A percentile compares a stretch with the other conserved stretches of the same genome.
These are phyloP conservation scores for Astrothelium subdiscretum DNA, from an alignment of 495 filamentous ascomycete genomes.

Conservation along the genomic window DNA sequence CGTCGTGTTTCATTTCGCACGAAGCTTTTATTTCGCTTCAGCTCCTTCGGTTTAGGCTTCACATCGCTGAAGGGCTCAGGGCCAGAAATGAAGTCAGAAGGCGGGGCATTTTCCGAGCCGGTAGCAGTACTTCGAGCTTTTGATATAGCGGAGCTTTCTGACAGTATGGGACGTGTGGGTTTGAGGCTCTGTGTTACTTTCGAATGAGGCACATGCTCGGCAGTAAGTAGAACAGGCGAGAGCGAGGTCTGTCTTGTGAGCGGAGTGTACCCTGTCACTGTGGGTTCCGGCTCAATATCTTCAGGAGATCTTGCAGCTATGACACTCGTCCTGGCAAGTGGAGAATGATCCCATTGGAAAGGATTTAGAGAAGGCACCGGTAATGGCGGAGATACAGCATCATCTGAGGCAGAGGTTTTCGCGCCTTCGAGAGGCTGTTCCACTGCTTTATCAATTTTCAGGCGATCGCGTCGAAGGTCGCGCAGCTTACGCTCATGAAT, in stretches of 20 bases:
- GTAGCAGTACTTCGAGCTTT: not conserved
- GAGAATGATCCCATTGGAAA: not conserved
- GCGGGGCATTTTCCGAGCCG: not conserved
- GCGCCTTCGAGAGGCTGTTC: not conserved
- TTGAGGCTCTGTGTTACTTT: slow-evolving; percentile 8
- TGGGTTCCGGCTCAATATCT: not conserved
- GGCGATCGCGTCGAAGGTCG: slow-evolving; percentile 10
- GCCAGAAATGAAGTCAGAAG: too few relatives aligned
- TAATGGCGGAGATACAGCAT: not conserved
- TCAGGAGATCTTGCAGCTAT: not conserved
- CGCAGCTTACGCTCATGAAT: slow-evolving; percentile 20
- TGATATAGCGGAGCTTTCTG: not conserved
- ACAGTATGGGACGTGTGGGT: slow-evolving; percentile 11
- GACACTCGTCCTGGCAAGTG: not conserved
- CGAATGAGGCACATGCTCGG: slow-evolving; percentile 17
- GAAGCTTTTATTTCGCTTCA: not conserved
- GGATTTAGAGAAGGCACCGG: not conserved
- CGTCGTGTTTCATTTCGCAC: not conserved
- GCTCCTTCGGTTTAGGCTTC: too few relatives aligned
- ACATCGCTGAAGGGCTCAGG: too few relatives aligned
- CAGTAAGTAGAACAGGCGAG: slow-evolving; percentile 22
- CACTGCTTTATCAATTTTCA: slow-evolving; percentile 7
- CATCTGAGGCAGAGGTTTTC: not conserved
- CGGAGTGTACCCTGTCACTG: slow-evolving; percentile 12
- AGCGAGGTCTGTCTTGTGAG: slow-evolving; percentile 5